These are phyloP conservation scores for Arthroderma sp. DNA, from an alignment of 2,329 filamentous ascomycete genomes.

Conservation along the genomic window DNA sequence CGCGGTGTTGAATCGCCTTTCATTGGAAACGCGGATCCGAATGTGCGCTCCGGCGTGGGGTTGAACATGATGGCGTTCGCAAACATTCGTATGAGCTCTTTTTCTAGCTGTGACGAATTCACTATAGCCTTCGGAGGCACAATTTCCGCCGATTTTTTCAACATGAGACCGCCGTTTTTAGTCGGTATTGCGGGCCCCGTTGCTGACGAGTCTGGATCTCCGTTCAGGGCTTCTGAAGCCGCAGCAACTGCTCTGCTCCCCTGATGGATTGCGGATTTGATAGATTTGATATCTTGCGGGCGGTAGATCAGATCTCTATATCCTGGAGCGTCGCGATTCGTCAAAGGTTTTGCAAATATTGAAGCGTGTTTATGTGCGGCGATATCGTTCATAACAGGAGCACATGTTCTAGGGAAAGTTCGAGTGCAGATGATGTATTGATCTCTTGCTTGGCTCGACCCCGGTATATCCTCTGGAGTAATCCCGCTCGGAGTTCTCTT, in stretches of 20 bases:
- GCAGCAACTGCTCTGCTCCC: conserved; percentile 32
- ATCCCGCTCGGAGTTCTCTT: conserved; percentile 2
- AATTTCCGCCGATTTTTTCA: conserved; percentile 56
- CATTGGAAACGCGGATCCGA: conserved; percentile 47
- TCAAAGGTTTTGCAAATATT: conserved; percentile 63
- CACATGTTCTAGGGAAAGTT: conserved; percentile 52
- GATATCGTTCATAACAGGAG: conserved; percentile 62
- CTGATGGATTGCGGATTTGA: conserved; percentile 54
- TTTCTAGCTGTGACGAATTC: conserved; percentile 83
- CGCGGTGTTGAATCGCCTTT: conserved; percentile 27
- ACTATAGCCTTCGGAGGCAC: conserved; percentile 80
- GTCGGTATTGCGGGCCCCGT: conserved; percentile 21
- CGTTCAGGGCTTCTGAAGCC: conserved; percentile 48
- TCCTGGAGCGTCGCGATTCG: conserved; percentile 61
- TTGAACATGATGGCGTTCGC: conserved; percentile 99
- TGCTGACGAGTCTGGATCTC: conserved; percentile 41
- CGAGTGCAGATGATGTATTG: conserved; percentile 30
- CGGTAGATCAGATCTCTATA: conserved; percentile 62
- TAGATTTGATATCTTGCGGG: conserved; percentile 64
- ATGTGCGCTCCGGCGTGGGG: conserved; percentile 60
- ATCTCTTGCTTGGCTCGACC: conserved; percentile 24
- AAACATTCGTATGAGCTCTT: conserved; percentile 91
- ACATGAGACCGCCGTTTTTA: conserved; percentile 29
- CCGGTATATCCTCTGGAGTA: not conserved
- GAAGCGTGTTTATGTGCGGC: conserved; percentile 64